Percentiles rank a stretch among this genome's conserved stretches.
phyloP scores from a whole-genome alignment of 257 asterid genomes.

The Solanum corneliomulleri region DNA sequence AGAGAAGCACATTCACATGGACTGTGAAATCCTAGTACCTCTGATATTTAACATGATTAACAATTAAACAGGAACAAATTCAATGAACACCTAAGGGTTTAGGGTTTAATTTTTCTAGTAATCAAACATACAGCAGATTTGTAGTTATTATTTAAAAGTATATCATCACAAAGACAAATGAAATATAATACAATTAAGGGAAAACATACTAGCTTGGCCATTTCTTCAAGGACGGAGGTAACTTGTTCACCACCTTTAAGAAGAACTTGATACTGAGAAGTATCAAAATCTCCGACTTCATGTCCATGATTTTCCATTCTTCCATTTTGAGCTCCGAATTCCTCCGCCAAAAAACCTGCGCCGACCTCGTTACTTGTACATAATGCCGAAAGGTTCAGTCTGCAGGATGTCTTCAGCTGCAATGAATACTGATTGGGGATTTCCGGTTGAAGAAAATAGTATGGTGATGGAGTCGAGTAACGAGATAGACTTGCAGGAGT shows the following conservation, averaged over 20 bases:
- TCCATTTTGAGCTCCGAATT: slow-evolving; percentile 20
- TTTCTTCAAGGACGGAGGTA: slow-evolving; percentile 86
- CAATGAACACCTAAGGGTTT: not conserved
- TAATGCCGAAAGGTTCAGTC: slow-evolving; percentile 5
- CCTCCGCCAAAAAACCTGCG: slow-evolving; percentile 29
- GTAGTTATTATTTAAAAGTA: not conserved
- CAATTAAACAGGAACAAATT: not conserved
- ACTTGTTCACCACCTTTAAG: slow-evolving; percentile 91
- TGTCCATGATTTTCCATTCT: not conserved
- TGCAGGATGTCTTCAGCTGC: slow-evolving; percentile 15
- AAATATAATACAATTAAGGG: not conserved
- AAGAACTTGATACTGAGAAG: slow-evolving; percentile 57
- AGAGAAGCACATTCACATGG: not conserved
- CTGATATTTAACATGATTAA: not conserved
- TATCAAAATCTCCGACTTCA: slow-evolving; percentile 23
- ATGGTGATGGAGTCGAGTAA: not conserved
- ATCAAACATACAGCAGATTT: not conserved
- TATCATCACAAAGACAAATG: not conserved
- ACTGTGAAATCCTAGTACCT: not conserved
- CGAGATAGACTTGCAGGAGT: slow-evolving; percentile 3
- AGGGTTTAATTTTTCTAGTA: not conserved
- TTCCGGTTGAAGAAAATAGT: not conserved
- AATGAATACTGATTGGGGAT: not conserved
- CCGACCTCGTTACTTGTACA: slow-evolving; percentile 23
- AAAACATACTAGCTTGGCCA: slow-evolving; percentile 65